Percentiles rank a stretch among this genome's conserved stretches.
Evolutionary conservation across 495 filamentous ascomycete genomes (phyloP).

Genomic region (Bacidia gigantensis): DNA sequence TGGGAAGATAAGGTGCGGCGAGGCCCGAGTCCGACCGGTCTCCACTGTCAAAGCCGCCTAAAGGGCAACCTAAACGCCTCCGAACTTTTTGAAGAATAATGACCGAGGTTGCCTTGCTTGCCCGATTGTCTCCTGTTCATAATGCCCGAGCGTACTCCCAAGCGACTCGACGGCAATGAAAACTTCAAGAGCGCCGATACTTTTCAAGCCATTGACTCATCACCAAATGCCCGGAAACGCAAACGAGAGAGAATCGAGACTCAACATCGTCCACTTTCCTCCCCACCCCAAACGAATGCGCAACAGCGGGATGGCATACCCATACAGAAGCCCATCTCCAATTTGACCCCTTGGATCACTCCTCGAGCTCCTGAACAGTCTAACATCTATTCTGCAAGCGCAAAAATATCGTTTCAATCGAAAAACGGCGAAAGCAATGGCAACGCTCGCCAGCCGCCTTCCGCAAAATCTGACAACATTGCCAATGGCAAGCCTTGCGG

Average conservation of each 20-base stretch:
- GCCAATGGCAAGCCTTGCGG: background rate
- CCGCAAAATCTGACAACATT: background rate
- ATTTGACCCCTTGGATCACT: background rate
- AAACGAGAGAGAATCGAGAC: constrained; percentile 24
- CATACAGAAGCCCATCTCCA: background rate
- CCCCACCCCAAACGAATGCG: background rate
- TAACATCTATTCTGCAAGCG: no score
- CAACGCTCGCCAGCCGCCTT: background rate
- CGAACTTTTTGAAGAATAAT: no score
- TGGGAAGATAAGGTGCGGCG: background rate
- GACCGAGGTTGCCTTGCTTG: no score
- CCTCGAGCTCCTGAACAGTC: no score
- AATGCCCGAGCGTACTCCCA: constrained; percentile 40
- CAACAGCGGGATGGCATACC: background rate
- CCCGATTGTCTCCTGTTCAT: background rate
- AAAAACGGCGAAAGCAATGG: background rate
- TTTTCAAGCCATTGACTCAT: background rate
- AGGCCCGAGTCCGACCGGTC: background rate
- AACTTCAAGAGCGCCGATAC: constrained; percentile 9
- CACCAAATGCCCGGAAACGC: constrained; percentile 25
- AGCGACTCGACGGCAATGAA: constrained; percentile 24
- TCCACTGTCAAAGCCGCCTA: no score
- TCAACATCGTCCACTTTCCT: background rate
- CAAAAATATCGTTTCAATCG: background rate
- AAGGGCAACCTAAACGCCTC: no score